phyloP scores from a whole-genome alignment of 257 asterid genomes.

The Prunella vulgaris region DNA sequence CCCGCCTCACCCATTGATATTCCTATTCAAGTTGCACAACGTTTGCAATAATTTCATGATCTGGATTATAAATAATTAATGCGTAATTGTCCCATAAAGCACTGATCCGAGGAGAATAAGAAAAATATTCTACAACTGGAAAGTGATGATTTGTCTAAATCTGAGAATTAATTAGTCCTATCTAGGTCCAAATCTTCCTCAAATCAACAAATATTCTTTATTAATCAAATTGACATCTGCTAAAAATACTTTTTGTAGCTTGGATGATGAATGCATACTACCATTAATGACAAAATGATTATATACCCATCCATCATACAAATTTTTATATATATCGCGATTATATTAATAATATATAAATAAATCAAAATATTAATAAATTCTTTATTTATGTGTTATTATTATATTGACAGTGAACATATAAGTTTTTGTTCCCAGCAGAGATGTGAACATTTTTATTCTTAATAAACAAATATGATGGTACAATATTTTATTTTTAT shows the following conservation, averaged over 20 bases:
- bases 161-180: constrained; percentile 1
- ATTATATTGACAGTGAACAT: too few relatives aligned
- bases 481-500: too few relatives aligned
- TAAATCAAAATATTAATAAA: too few relatives aligned
- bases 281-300: not conserved
- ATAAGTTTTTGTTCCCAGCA: too few relatives aligned
- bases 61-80: constrained; percentile 8
- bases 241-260: constrained; percentile 2
- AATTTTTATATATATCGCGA: too few relatives aligned
- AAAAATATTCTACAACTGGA: constrained; percentile 23
- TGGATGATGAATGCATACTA: constrained; percentile 9
- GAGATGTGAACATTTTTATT: too few relatives aligned
- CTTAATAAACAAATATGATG: too few relatives aligned
- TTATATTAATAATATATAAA: too few relatives aligned
- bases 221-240: not conserved
- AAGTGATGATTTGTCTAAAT: constrained; percentile 30
- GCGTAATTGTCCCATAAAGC: constrained; percentile 22
- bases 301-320: too few relatives aligned
- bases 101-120: not conserved
- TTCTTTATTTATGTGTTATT: too few relatives aligned
- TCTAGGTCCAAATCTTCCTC: constrained; percentile 14
- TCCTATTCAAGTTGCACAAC: constrained; percentile 6
- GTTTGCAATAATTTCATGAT: constrained; percentile 15
- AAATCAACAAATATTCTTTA: constrained; percentile 4
- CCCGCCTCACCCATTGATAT: too few relatives aligned